These are phyloP conservation scores for Sporisorium graminicola DNA, from an alignment of 1,284 basidiomycete genomes.

Conservation along the genomic window DNA sequence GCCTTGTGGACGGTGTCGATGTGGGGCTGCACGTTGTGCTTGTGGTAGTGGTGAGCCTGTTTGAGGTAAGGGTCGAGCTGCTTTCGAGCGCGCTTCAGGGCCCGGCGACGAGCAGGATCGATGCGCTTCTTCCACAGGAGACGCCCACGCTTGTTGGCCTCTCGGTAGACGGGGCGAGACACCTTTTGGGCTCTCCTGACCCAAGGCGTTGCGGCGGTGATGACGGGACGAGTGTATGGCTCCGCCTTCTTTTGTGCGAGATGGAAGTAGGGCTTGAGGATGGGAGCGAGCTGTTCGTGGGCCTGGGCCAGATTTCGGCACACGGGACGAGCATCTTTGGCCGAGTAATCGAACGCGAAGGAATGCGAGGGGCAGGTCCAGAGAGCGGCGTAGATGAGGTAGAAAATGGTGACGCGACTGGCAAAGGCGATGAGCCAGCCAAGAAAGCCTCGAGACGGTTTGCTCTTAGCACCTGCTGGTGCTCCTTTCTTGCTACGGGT, in stretches of 20 bases:
- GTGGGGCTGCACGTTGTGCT: slow-evolving; percentile 61
- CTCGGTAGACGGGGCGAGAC: slow-evolving; percentile 47
- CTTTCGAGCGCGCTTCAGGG: slow-evolving; percentile 52
- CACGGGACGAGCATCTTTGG: slow-evolving; percentile 55
- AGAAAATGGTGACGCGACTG: slow-evolving; percentile 51
- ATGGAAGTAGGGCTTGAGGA: slow-evolving; percentile 50
- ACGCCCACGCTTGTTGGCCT: slow-evolving; percentile 48
- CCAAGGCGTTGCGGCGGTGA: slow-evolving; percentile 49
- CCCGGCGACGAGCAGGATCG: slow-evolving; percentile 54
- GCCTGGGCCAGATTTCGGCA: slow-evolving; percentile 62
- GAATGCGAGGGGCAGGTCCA: slow-evolving; percentile 63
- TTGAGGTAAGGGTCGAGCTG: slow-evolving; percentile 59
- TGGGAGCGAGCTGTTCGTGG: slow-evolving; percentile 56
- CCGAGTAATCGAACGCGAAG: slow-evolving; percentile 60
- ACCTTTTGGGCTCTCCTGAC: slow-evolving; percentile 46
- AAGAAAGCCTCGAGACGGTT: slow-evolving; percentile 31
- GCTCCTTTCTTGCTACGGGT: slow-evolving; percentile 9
- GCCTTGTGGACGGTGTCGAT: slow-evolving; percentile 53
- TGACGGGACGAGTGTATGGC: slow-evolving; percentile 62
- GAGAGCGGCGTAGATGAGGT: slow-evolving; percentile 54
- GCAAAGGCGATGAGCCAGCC: slow-evolving; percentile 45
- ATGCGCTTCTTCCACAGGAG: slow-evolving; percentile 60
- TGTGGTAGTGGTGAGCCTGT: slow-evolving; percentile 56
- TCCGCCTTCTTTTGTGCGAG: slow-evolving; percentile 46
- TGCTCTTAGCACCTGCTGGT: neutral